These are phyloP conservation scores for Eragrostis curvula DNA, from an alignment of 176 grass and related monocot species.

Conservation along the genomic window DNA sequence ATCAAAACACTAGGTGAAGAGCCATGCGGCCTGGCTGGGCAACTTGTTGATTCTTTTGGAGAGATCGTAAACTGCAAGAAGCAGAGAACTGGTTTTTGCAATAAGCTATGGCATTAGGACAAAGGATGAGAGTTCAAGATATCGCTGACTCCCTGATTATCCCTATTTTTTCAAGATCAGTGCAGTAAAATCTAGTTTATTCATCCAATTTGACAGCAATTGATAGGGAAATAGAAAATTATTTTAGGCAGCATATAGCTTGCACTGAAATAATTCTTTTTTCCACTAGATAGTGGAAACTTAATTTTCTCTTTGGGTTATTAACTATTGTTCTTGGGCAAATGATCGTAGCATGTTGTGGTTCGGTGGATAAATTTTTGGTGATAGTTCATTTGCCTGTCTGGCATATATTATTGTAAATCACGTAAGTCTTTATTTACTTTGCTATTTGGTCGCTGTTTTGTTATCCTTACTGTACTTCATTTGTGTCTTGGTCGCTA, in stretches of 20 bases:
- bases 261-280: slow-evolving; percentile 42
- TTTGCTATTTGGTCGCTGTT: background rate
- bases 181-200: slow-evolving; percentile 36
- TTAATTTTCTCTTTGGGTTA: slow-evolving; percentile 10
- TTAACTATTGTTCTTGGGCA: background rate
- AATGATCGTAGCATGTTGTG: slow-evolving; percentile 30
- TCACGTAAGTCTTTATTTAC: slow-evolving; percentile 12
- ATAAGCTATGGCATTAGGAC: slow-evolving; percentile 73
- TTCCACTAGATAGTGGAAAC: slow-evolving; percentile 28
- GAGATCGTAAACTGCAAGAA: slow-evolving; percentile 77
- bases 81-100: slow-evolving; percentile 57
- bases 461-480: background rate
- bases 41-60: slow-evolving; percentile 80
- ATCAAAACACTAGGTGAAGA: slow-evolving; percentile 71
- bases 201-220: slow-evolving; percentile 13
- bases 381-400: background rate
- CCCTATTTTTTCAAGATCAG: slow-evolving; percentile 32
- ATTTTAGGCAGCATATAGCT: slow-evolving; percentile 49
- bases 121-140: slow-evolving; percentile 34
- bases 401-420: slow-evolving; percentile 29
- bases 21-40: slow-evolving; percentile 72
- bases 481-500: background rate
- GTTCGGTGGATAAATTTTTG: background rate
- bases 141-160: slow-evolving; percentile 47
- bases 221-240: slow-evolving; percentile 23